Base-by-base conservation (phyloP, 192 early-diverging fungal species). In the Gorgonomyces haynaldii region DNA sequence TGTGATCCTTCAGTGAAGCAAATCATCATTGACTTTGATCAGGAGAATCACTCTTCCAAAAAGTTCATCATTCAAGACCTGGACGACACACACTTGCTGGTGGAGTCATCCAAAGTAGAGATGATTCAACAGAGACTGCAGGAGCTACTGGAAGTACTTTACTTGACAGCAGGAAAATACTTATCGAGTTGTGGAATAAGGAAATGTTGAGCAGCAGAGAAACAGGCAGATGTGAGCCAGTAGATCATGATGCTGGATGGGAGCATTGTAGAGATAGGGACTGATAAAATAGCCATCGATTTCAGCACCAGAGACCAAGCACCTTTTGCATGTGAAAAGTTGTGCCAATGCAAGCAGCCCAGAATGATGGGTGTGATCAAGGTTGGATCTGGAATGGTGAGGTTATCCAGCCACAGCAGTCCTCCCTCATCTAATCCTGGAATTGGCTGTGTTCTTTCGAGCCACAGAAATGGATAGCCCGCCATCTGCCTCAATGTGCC, bases 21-120 rank as follows among this genome's bases (percentile, higher is more conserved):
- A 56, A 76, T 89, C 13, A 70, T 89, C 48, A 43, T 82, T 17
- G 73, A 72, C 21, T 60, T 89, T 36, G 75, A 89, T 58, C n/a
- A n/a, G n/a, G n/a, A n/a, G n/a, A n/a, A n/a, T n/a, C n/a, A n/a
- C n/a, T 59, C 74, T 50, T 69, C 74, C 23, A 67, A 75, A 22
- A 61, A 77, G 25, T 84, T 89, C 52, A 78, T 89, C n/a, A 81
- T 89, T 38, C 80, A 84, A 53, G 84, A 89, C 42, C 60, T 89
- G 12, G 87, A 89, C 64, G 81, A 76, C 4, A 86, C 80, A 0
- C 87, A 89, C 53, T 52, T 89, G 42, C 85, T 87, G 51, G 77
- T 89, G 28, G 79, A 81, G 50, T 56, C 36, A 9, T 26, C 24
- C 17, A 49, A 49, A 38, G 5, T 49, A n/a, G 13, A 15, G 7